Evolutionary conservation across 2,329 filamentous ascomycete genomes (phyloP).

Genomic region (Fusarium metavorans): DNA sequence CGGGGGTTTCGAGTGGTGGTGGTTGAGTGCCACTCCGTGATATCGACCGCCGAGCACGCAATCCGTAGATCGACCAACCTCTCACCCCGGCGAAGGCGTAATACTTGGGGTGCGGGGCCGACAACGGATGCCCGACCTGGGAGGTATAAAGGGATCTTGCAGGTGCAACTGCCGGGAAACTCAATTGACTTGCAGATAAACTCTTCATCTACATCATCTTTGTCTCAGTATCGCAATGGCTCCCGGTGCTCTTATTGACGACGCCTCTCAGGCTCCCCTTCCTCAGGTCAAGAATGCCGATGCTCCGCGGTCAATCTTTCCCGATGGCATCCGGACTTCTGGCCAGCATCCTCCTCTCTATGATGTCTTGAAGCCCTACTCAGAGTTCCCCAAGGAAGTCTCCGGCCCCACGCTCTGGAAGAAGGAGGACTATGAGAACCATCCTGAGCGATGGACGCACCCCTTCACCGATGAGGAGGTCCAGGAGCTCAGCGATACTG

Average conservation of each 20-base stretch:
- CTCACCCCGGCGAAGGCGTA: conserved; percentile 36
- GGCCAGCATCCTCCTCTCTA: conserved; percentile 81
- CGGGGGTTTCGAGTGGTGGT: conserved; percentile 22
- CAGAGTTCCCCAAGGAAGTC: conserved; percentile 78
- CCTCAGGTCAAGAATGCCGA: conserved; percentile 41
- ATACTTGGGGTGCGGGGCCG: conserved; percentile 37
- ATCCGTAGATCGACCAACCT: conserved; percentile 33
- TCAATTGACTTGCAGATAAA: neutral
- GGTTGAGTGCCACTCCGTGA: conserved; percentile 43
- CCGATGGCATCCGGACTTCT: conserved; percentile 65
- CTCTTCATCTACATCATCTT: conserved; percentile 11
- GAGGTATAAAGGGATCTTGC: conserved; percentile 28
- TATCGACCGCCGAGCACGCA: conserved; percentile 43
- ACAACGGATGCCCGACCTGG: conserved; percentile 17
- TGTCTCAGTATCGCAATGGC: conserved; percentile 31
- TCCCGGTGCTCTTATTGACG: conserved; percentile 42
- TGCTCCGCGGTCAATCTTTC: conserved; percentile 52
- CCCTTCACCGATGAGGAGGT: conserved; percentile 75
- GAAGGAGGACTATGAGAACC: conserved; percentile 71
- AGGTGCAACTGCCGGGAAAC: neutral
- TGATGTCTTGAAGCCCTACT: conserved; percentile 72
- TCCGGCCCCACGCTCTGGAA: conserved; percentile 80
- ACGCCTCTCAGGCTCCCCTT: conserved; percentile 22
- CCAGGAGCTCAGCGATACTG: conserved; percentile 72
- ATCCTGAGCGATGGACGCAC: conserved; percentile 80